phyloP scores from a whole-genome alignment of 176 grass and related monocot species.

The Cenchrus fungigraminus region DNA sequence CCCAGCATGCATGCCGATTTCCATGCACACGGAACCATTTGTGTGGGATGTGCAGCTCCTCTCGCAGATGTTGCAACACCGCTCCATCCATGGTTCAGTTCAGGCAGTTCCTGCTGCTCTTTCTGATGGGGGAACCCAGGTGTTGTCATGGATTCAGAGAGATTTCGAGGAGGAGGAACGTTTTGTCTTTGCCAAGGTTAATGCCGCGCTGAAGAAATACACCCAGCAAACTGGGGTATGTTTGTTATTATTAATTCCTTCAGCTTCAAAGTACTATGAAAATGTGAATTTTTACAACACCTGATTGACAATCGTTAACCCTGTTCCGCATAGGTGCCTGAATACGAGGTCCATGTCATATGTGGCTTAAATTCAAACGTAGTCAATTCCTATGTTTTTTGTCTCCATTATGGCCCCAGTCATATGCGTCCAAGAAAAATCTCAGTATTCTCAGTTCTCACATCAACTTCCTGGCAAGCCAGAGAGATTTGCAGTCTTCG shows the following conservation, averaged over 20 bases:
- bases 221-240: not conserved
- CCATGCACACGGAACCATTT: not conserved
- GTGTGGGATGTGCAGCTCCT: conserved; percentile 8
- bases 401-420: not conserved
- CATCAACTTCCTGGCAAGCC: conserved; percentile 37
- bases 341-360: conserved; percentile 33
- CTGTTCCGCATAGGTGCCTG: conserved; percentile 9
- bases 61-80: not conserved
- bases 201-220: conserved; percentile 14
- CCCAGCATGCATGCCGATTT: not conserved
- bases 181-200: not conserved
- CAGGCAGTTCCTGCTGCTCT: not conserved
- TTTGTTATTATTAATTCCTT: not conserved
- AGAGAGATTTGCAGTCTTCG: not conserved
- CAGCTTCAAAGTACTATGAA: not conserved
- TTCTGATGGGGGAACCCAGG: not conserved
- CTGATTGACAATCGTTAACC: not conserved
- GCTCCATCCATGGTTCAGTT: not conserved
- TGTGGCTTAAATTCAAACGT: conserved; percentile 32
- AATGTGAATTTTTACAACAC: too few species aligned
- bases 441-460: conserved; percentile 6
- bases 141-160: not conserved
- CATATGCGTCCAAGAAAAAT: not conserved
- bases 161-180: conserved; percentile 1
- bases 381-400: not conserved